Base-by-base conservation (phyloP, 345 rosid genomes). In the Eucalyptus melliodora region DNA sequence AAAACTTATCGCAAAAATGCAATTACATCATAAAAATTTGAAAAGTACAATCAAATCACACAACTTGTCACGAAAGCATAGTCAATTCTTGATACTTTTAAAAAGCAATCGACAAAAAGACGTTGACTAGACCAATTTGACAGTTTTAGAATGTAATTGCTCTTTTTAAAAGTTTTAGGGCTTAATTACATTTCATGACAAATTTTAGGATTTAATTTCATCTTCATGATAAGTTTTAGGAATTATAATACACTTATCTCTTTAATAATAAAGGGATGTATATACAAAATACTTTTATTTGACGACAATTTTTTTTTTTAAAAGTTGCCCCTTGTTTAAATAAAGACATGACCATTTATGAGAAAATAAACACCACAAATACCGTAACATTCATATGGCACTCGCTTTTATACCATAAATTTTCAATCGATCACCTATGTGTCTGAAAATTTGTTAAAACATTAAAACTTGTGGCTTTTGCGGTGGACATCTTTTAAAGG, bases 141-240 rank as follows among this genome's bases (percentile, higher is more conserved):
- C 3, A 56, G 30, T 24, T 56, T 56, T 56, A 56, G 13, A 0
- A 56, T 24, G 12, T 56, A 0, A 56, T 1, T 23, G 13, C 6
- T 56, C 3, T 56, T 56, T 9, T 24, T 10, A 56, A 24, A 56
- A 56, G 3, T 56, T 56, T 9, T 56, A 56, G 0, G 0, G 1
- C 1, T 56, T 0, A 24, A 56, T 56, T 56, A 4, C 0, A 24
- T 56, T 23, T 23, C 10, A 3, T 4, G 0, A 24, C 1, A 56
- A 56, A 0, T 56, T 23, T 56, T 56, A 23, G 3, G 0, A 2
- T 24, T 56, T 56, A 56, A 23, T 53, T 53, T 23, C 62, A 56
- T 24, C 3, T 56, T 56, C 6, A 24, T 19, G 1, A 56, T 1
- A 56, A 56, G 13, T 23, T 56, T 56, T 56, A 56, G 0, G 1